Percentiles rank a stretch among this genome's conserved stretches.
These are phyloP conservation scores for Cordyceps tenuipes DNA, from an alignment of 2,329 filamentous ascomycete species.

Conservation along the genomic window DNA sequence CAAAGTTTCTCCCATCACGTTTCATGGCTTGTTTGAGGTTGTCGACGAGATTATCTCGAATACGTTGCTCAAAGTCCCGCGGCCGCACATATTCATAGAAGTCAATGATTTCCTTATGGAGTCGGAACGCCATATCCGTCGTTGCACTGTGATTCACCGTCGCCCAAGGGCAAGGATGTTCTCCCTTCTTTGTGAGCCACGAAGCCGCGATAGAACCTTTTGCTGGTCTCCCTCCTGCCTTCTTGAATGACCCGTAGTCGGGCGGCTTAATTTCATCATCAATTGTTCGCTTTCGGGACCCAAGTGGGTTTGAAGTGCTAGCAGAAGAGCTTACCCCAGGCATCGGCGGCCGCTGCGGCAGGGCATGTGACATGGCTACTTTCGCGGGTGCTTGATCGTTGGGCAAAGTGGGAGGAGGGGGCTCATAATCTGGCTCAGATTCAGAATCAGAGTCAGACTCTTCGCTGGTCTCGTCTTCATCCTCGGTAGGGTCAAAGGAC, in stretches of 20 bases:
- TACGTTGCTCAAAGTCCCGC: slow-evolving; percentile 62
- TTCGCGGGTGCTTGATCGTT: not conserved
- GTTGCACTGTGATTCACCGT: slow-evolving; percentile 45
- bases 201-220: slow-evolving; percentile 41
- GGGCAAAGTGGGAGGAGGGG: slow-evolving; percentile 11
- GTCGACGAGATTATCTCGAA: slow-evolving; percentile 64
- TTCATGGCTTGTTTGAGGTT: slow-evolving; percentile 56
- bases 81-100: slow-evolving; percentile 84
- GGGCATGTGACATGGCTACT: slow-evolving; percentile 6
- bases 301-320: slow-evolving; percentile 36
- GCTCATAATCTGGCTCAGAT: slow-evolving; percentile 14
- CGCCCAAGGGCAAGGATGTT: slow-evolving; percentile 56
- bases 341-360: slow-evolving; percentile 16
- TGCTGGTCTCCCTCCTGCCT: slow-evolving; percentile 38
- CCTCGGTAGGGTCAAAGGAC: slow-evolving; percentile 64
- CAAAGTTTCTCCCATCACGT: slow-evolving; percentile 38
- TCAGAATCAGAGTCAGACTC: slow-evolving; percentile 9
- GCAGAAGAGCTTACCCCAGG: slow-evolving; percentile 16
- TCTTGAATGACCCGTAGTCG: slow-evolving; percentile 44
- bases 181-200: slow-evolving; percentile 40
- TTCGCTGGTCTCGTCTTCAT: slow-evolving; percentile 31
- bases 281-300: slow-evolving; percentile 65
- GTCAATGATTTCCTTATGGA: slow-evolving; percentile 84
- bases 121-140: slow-evolving; percentile 49
- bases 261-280: slow-evolving; percentile 58